phyloP scores from a whole-genome alignment of 805 yeast species.

The Millerago galiae region DNA sequence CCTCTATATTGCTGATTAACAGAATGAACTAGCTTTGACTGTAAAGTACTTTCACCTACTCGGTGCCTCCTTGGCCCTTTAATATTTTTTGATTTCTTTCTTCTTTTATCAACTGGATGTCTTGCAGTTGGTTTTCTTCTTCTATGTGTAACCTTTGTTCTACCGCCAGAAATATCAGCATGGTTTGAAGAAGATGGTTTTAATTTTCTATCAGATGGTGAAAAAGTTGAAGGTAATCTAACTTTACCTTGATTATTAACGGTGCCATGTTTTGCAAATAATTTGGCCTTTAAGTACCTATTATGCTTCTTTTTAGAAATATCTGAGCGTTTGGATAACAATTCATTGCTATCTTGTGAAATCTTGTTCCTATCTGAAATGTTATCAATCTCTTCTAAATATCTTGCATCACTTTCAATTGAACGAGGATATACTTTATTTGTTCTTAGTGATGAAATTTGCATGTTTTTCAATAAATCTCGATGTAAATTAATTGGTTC shows the following conservation, averaged over 20 bases:
- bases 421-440: background rate
- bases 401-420: background rate
- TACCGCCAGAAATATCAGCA: background rate
- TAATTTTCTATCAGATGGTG: conserved; percentile 7
- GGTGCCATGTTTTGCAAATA: conserved; percentile 10
- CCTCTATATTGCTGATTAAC: conserved; percentile 3
- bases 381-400: background rate
- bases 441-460: conserved; percentile 11
- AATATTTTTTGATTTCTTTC: background rate
- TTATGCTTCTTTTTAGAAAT: background rate
- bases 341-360: background rate
- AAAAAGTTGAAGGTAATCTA: conserved; percentile 6
- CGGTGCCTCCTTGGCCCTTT: background rate
- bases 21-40: conserved; percentile 1
- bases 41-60: background rate
- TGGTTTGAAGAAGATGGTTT: no score
- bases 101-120: conserved; percentile 1
- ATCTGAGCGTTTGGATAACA: background rate
- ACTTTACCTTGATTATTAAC: conserved; percentile 3
- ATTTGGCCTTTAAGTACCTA: conserved; percentile 6
- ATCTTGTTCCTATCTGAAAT: background rate
- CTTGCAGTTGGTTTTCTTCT: background rate
- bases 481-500: conserved; percentile 9
- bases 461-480: conserved; percentile 10
- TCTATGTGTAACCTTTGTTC: conserved; percentile 1